These are phyloP conservation scores for Russula brevipes DNA, from an alignment of 768 basidiomycete species.

Conservation along the genomic window DNA sequence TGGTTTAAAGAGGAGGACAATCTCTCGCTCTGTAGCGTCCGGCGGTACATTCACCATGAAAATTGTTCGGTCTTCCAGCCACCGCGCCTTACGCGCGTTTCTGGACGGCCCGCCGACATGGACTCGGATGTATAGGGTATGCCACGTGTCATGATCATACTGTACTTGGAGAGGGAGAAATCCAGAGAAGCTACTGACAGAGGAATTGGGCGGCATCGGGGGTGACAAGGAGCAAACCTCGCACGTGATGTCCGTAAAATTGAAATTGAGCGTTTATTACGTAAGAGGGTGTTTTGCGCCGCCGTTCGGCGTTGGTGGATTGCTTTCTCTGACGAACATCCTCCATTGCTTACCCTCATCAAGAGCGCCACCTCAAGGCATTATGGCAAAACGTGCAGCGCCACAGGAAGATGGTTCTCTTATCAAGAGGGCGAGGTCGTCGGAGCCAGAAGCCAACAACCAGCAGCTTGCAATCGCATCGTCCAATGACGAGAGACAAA, in stretches of 20 bases:
- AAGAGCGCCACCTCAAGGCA: neutral
- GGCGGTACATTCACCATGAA: slow-evolving; percentile 89
- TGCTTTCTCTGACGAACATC: neutral
- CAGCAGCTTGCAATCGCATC: slow-evolving; percentile 78
- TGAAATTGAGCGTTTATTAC: neutral
- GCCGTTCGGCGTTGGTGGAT: neutral
- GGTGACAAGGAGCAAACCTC: no score
- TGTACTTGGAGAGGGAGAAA: slow-evolving; percentile 45
- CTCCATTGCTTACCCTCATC: neutral
- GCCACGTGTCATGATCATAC: slow-evolving; percentile 44
- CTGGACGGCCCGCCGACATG: slow-evolving; percentile 43
- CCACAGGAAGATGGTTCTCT: slow-evolving; percentile 51
- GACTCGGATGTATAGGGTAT: slow-evolving; percentile 72
- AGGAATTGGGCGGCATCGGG: slow-evolving; percentile 2
- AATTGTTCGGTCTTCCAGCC: slow-evolving; percentile 62
- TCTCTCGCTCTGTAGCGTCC: slow-evolving; percentile 78
- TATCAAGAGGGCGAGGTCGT: slow-evolving; percentile 56
- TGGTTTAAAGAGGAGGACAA: slow-evolving; percentile 69
- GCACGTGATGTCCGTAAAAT: no score
- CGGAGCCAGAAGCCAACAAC: slow-evolving; percentile 40
- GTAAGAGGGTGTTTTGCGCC: neutral
- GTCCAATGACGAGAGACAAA: slow-evolving; percentile 63
- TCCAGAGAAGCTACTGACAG: slow-evolving; percentile 33
- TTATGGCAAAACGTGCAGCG: slow-evolving; percentile 69
- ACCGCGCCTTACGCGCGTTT: slow-evolving; percentile 33